Evolutionary conservation across 768 basidiomycete species (phyloP).

Genomic region (Suillus ampliporus): DNA sequence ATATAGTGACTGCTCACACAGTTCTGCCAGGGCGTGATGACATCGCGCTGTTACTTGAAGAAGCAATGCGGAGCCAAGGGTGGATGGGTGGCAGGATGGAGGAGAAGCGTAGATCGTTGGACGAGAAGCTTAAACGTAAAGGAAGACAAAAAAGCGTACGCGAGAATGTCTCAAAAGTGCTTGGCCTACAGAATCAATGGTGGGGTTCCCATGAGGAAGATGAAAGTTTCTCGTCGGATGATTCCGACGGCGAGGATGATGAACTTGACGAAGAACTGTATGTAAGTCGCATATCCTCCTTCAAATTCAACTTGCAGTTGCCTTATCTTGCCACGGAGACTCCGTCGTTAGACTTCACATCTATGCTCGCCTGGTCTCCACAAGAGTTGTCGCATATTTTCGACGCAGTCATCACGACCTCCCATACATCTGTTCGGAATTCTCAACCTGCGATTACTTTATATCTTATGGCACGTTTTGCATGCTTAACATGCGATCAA

Average conservation of each 20-base stretch:
- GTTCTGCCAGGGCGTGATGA: constrained; percentile 83
- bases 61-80: constrained; percentile 85
- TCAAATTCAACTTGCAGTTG: constrained; percentile 10
- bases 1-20: constrained; percentile 87
- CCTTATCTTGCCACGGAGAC: constrained; percentile 53
- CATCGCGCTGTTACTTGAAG: constrained; percentile 84
- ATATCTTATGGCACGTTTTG: constrained; percentile 91
- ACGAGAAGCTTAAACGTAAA: constrained; percentile 60
- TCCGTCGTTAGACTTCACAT: constrained; percentile 73
- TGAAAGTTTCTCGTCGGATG: constrained; percentile 48
- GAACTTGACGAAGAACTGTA: constrained; percentile 55
- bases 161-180: constrained; percentile 59
- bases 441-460: constrained; percentile 89
- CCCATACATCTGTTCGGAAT: constrained; percentile 71
- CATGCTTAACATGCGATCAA: constrained; percentile 88
- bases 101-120: constrained; percentile 62
- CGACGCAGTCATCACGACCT: constrained; percentile 80
- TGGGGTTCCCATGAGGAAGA: constrained; percentile 62
- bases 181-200: constrained; percentile 66
- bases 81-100: constrained; percentile 84
- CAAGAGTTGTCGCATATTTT: constrained; percentile 78
- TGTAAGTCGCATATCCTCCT: constrained; percentile 39
- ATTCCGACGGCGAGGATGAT: constrained; percentile 55
- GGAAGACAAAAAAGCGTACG: constrained; percentile 60
- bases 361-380: constrained; percentile 95